Conservation (phyloP, 2,329 filamentous ascomycete species). For the Diaporthe vexans region DNA sequence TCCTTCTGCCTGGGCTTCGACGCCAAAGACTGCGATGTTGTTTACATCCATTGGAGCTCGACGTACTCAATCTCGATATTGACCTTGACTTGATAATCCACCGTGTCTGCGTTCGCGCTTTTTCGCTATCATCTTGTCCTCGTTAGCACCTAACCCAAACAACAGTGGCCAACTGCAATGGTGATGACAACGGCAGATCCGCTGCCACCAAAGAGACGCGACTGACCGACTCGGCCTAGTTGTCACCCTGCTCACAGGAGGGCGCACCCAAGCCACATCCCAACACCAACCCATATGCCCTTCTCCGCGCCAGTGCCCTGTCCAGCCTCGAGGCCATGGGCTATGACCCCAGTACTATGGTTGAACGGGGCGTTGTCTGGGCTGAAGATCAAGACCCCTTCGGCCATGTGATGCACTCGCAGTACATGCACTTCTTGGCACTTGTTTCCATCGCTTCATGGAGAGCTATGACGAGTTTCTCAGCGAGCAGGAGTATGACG, state of each 20-base stretch:
- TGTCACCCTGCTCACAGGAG: slow-evolving; percentile 42
- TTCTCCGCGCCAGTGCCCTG: slow-evolving; percentile 41
- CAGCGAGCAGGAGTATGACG: slow-evolving; percentile 45
- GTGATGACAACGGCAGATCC: too few relatives aligned
- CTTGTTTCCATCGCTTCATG: slow-evolving; percentile 45
- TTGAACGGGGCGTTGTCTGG: slow-evolving; percentile 44
- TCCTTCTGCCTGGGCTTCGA: too few relatives aligned
- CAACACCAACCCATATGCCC: slow-evolving; percentile 42
- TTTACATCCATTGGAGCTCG: too few relatives aligned
- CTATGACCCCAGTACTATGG: slow-evolving; percentile 42
- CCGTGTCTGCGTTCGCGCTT: too few relatives aligned
- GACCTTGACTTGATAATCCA: too few relatives aligned
- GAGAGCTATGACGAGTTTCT: slow-evolving; percentile 47
- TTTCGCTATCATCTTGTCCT: too few relatives aligned
- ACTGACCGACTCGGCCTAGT: slow-evolving; percentile 37
- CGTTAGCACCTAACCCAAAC: too few relatives aligned
- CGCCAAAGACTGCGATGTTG: too few relatives aligned
- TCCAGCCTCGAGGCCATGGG: slow-evolving; percentile 42
- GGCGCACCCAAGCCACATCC: slow-evolving; percentile 44
- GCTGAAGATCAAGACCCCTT: slow-evolving; percentile 48
- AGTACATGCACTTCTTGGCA: slow-evolving; percentile 46
- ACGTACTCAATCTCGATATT: too few relatives aligned
- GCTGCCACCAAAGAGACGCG: not conserved
- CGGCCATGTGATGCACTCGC: slow-evolving; percentile 47
- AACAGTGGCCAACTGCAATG: too few relatives aligned